Base-by-base conservation (phyloP, 2,329 filamentous ascomycete genomes). In the Botryotinia globosa region DNA sequence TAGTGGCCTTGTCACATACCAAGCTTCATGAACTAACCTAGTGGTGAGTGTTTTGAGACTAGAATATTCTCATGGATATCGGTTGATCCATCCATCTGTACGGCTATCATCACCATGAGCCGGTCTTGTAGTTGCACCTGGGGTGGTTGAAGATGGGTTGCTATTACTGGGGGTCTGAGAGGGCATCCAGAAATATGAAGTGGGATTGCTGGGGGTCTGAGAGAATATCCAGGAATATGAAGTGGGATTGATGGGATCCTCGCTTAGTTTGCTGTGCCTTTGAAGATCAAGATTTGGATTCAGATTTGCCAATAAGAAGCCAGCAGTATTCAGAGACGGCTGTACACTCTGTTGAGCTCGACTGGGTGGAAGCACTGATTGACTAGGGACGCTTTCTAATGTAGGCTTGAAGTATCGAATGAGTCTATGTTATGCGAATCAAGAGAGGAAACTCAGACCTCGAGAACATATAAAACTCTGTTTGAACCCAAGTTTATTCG, bases 401-500 rank as follows among this genome's bases (percentile, higher is more conserved):
- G 34, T 18, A 16, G 37, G 14, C 59, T 62, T n/a, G 25, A 9
- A 42, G 14, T n/a, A 42, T 6, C 6, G 10, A 34, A 18, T 42
- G 25, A 62, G 22, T 29, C 12, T 42, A n/a, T 39, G 25, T n/a
- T 14, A 29, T 37, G 25, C 22, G 22, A 62, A 25, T 42, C 22
- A 29, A n/a, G 22, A 42, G 37, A 62, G 14, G 32, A 37, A 4
- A n/a, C 16, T 42, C 59, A n/a, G 18, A 62, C 59, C 12, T n/a
- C 59, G 16, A 62, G 25, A 62, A 42, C 3, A 39, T n/a, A n/a
- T 25, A 39, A 4, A 45, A 45, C 20, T 1, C 7, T 0, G 0
- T 0, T 6, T 45, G 18, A 1, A 4, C 1, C 9, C 32, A 18
- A 0, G 32, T 12, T 0, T 22, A 4, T 12, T 20, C 12, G 0